phyloP scores from a whole-genome alignment of 2,329 filamentous ascomycete species.

The Teratosphaeria epicoccoides region DNA sequence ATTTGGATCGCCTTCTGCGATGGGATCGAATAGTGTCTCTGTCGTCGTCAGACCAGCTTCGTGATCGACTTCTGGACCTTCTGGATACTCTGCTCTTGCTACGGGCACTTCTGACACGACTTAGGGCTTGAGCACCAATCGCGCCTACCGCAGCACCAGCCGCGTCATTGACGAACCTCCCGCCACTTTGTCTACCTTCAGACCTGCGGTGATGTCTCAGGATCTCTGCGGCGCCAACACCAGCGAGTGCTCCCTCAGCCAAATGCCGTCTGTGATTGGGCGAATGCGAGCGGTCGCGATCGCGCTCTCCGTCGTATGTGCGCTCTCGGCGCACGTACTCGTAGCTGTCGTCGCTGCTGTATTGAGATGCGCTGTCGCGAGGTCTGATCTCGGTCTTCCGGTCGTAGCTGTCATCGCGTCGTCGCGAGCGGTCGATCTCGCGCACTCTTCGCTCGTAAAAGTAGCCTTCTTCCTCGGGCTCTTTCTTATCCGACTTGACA shows the following conservation, averaged over 20 bases:
- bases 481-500: constrained; percentile 17
- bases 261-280: constrained; percentile 47
- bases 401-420: constrained; percentile 30
- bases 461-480: constrained; percentile 44
- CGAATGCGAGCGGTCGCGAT: constrained; percentile 8
- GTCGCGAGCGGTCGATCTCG: constrained; percentile 42
- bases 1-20: constrained; percentile 27
- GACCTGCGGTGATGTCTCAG: constrained; percentile 47
- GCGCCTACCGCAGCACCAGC: constrained; percentile 53
- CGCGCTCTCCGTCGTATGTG: constrained; percentile 28
- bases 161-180: constrained; percentile 42
- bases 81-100: constrained; percentile 26
- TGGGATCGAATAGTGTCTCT: constrained; percentile 21
- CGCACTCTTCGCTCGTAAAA: constrained; percentile 49
- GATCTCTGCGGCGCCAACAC: constrained; percentile 50
- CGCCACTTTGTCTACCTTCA: constrained; percentile 44
- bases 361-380: constrained; percentile 43
- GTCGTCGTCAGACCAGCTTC: constrained; percentile 4
- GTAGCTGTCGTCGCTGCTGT: constrained; percentile 52
- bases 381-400: constrained; percentile 39
- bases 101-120: constrained; percentile 29
- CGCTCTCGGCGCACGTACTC: constrained; percentile 45
- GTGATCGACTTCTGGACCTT: constrained; percentile 7
- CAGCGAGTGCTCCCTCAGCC: constrained; percentile 52
- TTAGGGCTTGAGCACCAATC: constrained; percentile 49